Base-by-base conservation (phyloP, 225 moss, liverwort and hornwort genomes). In the Neckera pumila region DNA sequence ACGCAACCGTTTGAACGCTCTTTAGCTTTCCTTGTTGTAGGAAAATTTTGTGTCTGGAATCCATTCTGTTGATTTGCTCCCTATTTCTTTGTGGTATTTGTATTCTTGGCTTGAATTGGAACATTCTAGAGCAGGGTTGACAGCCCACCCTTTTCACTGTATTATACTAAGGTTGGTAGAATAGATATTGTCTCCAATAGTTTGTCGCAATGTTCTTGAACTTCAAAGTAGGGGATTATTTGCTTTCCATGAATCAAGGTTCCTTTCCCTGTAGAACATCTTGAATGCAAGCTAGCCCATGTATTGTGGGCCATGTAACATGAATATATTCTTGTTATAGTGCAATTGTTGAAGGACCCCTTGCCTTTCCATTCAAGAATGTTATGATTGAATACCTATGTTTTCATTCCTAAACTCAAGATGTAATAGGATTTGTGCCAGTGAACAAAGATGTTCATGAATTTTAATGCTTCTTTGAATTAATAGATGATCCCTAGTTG, bases 261-360 rank as follows among this genome's bases (percentile, higher is more conserved):
- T 76, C 5, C 2, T 51, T 51, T 34, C 20, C 22, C 4, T 53
- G 9, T 14, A 13, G 13, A 76, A 34, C 4, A 51, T 33, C 33
- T 76, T 51, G 51, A 51, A 33, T 49, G 33, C 7, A 47, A 31
- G 31, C 11, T 18, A 31, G 31, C 1, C 2, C 11, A 4, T 47
- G 47, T 47, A 30, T 11, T 28, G 18, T 47, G 1, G 74, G 17
- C 7, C 3, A 12, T 30, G 26, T 40, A 26, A 25, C 11, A 2
- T 2, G 7, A n/a, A n/a, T 21, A 11, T 36, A 10, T 43, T 43
- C 6, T 72, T 43, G 5, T 43, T 43, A 43, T 0, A 43, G 0
- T 27, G 27, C 27, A 5, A 28, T 3, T 26, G 6, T 43, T 27
- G 19, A 7, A 19, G 7, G 4, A 19, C 2, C 12, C 2, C 7